These are phyloP conservation scores for Naumovozyma castellii DNA, from an alignment of 805 yeast species.

Conservation along the genomic window DNA sequence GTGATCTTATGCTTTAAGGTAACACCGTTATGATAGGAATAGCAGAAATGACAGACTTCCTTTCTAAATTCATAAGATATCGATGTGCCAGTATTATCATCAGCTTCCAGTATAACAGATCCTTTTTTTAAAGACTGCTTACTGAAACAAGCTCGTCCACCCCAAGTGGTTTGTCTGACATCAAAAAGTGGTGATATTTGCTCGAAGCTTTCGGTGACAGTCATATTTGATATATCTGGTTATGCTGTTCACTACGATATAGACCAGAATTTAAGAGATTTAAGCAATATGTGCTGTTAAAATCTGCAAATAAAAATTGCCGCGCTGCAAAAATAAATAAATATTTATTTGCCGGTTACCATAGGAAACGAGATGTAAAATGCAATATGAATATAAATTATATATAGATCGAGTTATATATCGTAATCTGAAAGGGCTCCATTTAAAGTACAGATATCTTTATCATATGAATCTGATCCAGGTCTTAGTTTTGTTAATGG, in stretches of 20 bases:
- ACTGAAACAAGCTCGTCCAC: constrained; percentile 49
- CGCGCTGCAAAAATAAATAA: not conserved
- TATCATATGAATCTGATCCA: not conserved
- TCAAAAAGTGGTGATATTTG: constrained; percentile 7
- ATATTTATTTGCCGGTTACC: not conserved
- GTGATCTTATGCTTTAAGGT: constrained; percentile 35
- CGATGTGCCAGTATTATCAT: constrained; percentile 38
- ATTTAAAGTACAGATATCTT: not conserved
- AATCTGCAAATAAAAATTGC: too few species aligned
- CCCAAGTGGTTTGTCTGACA: constrained; percentile 12
- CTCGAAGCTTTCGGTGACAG: constrained; percentile 1
- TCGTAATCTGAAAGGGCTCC: not conserved
- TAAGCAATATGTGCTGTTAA: too few species aligned
- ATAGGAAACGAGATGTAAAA: not conserved
- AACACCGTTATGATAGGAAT: constrained; percentile 38
- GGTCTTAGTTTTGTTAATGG: constrained; percentile 35
- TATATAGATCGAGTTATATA: not conserved
- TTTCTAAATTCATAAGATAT: constrained; percentile 46
- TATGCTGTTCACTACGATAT: too few species aligned
- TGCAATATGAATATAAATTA: not conserved
- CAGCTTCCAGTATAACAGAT: constrained; percentile 33
- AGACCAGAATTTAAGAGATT: too few species aligned
- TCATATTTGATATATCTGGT: constrained; percentile 16
- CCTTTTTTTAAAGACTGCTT: constrained; percentile 31
- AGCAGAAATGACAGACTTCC: constrained; percentile 54